Evolutionary conservation across 768 basidiomycete genomes (phyloP), one percentile per base, ranked within the genome.

Genomic region (Suillus lakei): DNA sequence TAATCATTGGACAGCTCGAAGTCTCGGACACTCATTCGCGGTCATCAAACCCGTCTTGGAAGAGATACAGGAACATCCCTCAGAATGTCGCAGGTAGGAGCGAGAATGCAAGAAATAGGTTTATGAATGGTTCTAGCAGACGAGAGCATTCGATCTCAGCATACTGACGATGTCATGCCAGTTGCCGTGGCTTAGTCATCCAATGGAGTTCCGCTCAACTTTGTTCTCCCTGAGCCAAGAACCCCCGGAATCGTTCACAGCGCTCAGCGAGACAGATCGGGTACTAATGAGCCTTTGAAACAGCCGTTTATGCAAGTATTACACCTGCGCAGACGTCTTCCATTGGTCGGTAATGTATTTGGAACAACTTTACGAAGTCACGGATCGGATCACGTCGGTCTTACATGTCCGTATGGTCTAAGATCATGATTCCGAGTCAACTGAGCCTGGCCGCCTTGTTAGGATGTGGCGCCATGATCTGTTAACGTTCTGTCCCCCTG

Each of bases 131-230:
- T 58, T 58, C 55, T 58, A 58, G 55, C 23, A 53, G 51, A n/a
- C 34, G 7, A 36, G 23, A 51, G 28, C 26, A 51, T 51, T 51
- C 28, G 26, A 51, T 51, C 50, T 51, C 50, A 51, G 50, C 50
- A 28, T 28, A n/a, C n/a, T n/a, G n/a, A n/a, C n/a, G n/a, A 44
- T 44, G 16, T 8, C 43, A 21, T 44, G 18, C n/a, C n/a, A n/a
- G 43, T 34, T 34, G 34, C 34, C 34, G 43, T 43, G n/a, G 56
- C 56, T 58, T 58, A 58, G 56, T 58, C 56, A 58, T 58, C 23
- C 4, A 18, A 30, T 23, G 21, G 48, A n/a, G 30, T 23, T 36
- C 32, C 34, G 12, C 7, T 55, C 54, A 8, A 16, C 41, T 38
- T 23, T 23, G 18, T 28, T 51, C 18, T 21, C 28, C 50, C 26